These are phyloP conservation scores for Takashimella koratensis DNA, from an alignment of 1,284 basidiomycete species.

Conservation along the genomic window DNA sequence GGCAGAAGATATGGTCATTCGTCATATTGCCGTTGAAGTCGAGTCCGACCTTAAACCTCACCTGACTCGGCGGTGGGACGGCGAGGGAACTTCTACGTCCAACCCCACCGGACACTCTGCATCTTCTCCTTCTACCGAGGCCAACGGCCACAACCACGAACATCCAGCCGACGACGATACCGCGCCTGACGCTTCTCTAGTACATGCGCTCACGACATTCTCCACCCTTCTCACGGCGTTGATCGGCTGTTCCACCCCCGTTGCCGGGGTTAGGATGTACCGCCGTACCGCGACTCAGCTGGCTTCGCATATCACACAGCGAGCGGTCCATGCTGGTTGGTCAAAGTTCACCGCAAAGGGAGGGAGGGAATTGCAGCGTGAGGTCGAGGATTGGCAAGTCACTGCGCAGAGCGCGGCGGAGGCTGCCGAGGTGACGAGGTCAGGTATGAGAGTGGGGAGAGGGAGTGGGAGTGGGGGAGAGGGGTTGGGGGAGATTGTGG, in stretches of 20 bases:
- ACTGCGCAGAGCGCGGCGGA: not conserved
- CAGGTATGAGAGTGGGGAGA: too few species aligned
- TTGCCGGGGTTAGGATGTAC: constrained; percentile 61
- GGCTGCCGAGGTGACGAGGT: not conserved
- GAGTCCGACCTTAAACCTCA: constrained; percentile 69
- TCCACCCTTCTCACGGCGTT: constrained; percentile 68
- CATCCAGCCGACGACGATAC: constrained; percentile 3
- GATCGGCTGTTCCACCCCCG: constrained; percentile 58
- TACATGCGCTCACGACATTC: constrained; percentile 66
- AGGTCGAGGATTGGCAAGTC: constrained; percentile 68
- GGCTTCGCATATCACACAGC: constrained; percentile 69
- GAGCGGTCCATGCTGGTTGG: constrained; percentile 74
- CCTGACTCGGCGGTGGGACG: constrained; percentile 50
- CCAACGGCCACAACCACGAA: not conserved
- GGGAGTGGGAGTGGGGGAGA: too few species aligned
- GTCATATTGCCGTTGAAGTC: constrained; percentile 73
- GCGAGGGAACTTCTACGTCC: not conserved
- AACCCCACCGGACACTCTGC: too few species aligned
- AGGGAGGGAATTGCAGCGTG: constrained; percentile 59
- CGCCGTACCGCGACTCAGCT: constrained; percentile 64
- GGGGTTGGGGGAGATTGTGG: not conserved
- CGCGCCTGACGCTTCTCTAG: constrained; percentile 58
- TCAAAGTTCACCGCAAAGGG: constrained; percentile 57
- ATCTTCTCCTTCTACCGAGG: too few species aligned
- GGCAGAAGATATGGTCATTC: constrained; percentile 80